Evolutionary conservation across 805 yeast species (phyloP).

Genomic region (Yamadazyma tumulicola): DNA sequence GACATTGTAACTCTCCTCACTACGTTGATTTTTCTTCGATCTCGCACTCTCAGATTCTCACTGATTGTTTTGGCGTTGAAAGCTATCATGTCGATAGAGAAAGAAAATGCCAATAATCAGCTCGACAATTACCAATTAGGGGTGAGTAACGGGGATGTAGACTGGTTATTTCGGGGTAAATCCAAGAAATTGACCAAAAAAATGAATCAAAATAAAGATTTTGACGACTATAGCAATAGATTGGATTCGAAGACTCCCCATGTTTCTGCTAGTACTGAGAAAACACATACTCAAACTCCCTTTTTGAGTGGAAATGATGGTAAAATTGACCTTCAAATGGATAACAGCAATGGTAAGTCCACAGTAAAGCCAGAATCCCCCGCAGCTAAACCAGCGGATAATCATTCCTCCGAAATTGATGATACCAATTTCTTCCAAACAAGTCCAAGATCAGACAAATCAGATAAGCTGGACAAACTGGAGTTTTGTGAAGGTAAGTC

Average conservation of each 20-base stretch:
- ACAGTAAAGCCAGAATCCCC: not conserved
- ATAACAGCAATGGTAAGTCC: not conserved
- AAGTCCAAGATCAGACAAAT: not conserved
- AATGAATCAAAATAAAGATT: slow-evolving; percentile 19
- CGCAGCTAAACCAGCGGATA: not conserved
- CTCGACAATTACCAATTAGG: slow-evolving; percentile 36
- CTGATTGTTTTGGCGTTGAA: too few species aligned
- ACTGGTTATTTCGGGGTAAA: slow-evolving; percentile 82
- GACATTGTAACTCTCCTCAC: slow-evolving; percentile 1
- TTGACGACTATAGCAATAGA: slow-evolving; percentile 16
- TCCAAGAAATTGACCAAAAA: slow-evolving; percentile 53
- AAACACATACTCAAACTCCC: not conserved
- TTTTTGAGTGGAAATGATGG: not conserved
- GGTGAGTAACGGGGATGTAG: slow-evolving; percentile 73
- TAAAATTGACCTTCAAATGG: not conserved
- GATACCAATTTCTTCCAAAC: not conserved
- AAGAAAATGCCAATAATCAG: slow-evolving; percentile 2
- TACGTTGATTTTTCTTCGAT: not conserved
- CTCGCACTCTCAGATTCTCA: too few species aligned
- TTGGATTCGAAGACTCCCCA: slow-evolving; percentile 3
- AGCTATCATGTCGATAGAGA: slow-evolving; percentile 5
- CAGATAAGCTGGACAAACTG: not conserved
- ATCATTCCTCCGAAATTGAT: not conserved
- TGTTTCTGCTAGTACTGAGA: not conserved
- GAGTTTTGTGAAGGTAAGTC: slow-evolving; percentile 1